A percentile compares a stretch with the other conserved stretches of the same genome.
Evolutionary conservation across 148 eudicot genomes (phyloP).

Genomic region (Vaccinium corymbosum): DNA sequence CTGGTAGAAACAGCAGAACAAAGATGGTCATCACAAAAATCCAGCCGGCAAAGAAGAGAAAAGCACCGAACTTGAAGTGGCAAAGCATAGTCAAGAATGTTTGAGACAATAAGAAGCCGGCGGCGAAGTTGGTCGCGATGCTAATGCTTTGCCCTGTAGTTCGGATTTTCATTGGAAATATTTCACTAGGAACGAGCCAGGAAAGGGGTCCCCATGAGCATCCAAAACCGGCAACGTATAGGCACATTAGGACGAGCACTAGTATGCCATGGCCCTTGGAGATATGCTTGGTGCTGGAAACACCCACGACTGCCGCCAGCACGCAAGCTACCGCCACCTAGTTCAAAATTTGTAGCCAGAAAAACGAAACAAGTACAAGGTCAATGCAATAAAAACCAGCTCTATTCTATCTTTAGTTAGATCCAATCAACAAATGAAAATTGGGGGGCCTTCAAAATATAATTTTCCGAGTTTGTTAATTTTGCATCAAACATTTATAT

Average conservation of each 20-base stretch:
- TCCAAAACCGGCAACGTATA: slow-evolving; percentile 51
- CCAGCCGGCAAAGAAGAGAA: slow-evolving; percentile 57
- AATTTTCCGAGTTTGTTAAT: too few relatives aligned
- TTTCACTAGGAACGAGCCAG: slow-evolving; percentile 59
- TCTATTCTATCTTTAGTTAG: neutral
- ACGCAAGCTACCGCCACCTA: slow-evolving; percentile 43
- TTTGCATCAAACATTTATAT: too few relatives aligned
- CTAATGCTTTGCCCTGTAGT: slow-evolving; percentile 53
- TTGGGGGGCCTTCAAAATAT: neutral
- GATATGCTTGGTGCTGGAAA: slow-evolving; percentile 37
- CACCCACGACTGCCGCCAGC: slow-evolving; percentile 34
- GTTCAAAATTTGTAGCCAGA: neutral
- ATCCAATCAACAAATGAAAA: neutral
- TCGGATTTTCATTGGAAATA: slow-evolving; percentile 49
- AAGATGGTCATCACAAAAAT: slow-evolving; percentile 45
- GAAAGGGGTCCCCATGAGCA: slow-evolving; percentile 66
- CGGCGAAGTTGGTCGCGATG: slow-evolving; percentile 41
- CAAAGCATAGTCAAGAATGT: slow-evolving; percentile 57
- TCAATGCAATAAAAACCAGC: neutral
- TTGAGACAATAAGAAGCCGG: slow-evolving; percentile 47
- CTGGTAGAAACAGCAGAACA: slow-evolving; percentile 49
- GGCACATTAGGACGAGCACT: slow-evolving; percentile 50
- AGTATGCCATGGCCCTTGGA: slow-evolving; percentile 29
- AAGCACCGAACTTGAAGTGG: slow-evolving; percentile 50
- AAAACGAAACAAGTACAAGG: neutral